Conservation (phyloP, 495 filamentous ascomycete species). For the Coniosporium apollinis region DNA sequence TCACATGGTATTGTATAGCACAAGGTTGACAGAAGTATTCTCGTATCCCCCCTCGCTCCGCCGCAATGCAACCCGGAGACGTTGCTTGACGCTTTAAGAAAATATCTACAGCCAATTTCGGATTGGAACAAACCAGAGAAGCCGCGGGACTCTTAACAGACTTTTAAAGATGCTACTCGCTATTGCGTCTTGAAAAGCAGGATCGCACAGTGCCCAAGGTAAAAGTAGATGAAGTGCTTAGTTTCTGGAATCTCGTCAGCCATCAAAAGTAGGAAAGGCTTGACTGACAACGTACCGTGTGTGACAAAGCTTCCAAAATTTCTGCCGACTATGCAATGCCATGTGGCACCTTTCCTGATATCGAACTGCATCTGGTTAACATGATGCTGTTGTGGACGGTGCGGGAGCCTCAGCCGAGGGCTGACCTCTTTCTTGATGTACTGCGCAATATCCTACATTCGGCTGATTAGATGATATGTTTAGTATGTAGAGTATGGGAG, state of each 20-base stretch:
- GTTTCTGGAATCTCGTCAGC: conserved; percentile 45
- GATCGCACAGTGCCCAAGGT: conserved; percentile 95
- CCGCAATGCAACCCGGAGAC: not conserved
- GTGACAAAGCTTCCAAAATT: conserved; percentile 99
- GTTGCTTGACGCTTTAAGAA: not conserved
- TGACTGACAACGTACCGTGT: conserved; percentile 48
- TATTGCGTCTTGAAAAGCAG: conserved; percentile 98
- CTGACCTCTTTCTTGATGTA: conserved; percentile 90
- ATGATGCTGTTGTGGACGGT: conserved; percentile 1
- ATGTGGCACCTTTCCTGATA: conserved; percentile 78
- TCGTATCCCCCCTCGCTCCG: too few species aligned
- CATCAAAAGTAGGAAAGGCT: not conserved
- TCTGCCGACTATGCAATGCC: conserved; percentile 96
- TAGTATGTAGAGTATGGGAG: conserved; percentile 2
- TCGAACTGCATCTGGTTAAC: conserved; percentile 44
- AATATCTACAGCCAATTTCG: not conserved
- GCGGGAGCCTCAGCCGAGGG: conserved; percentile 3
- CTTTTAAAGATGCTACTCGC: not conserved
- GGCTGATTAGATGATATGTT: conserved; percentile 8
- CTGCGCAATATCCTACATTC: conserved; percentile 76
- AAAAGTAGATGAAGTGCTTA: conserved; percentile 99
- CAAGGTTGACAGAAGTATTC: not conserved
- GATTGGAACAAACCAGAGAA: not conserved
- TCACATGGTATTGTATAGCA: not conserved
- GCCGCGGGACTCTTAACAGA: not conserved